Percentiles rank a stretch among this genome's conserved stretches.
phyloP scores from a whole-genome alignment of 75 land plant species.

The Cupressus sempervirens region DNA sequence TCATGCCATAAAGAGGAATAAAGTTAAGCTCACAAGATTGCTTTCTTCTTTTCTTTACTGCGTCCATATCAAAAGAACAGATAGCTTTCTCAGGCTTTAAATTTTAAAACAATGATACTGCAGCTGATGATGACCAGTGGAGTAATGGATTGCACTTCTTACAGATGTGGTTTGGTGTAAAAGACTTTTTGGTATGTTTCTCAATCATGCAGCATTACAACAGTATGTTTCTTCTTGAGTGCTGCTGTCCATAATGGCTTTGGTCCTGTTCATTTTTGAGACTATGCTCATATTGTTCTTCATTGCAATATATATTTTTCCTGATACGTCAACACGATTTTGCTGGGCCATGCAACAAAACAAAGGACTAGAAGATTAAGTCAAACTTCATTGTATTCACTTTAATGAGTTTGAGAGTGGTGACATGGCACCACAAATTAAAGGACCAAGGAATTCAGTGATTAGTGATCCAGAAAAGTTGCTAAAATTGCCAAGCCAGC shows the following conservation, averaged over 20 bases:
- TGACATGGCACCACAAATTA: background rate
- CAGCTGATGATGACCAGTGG: constrained; percentile 58
- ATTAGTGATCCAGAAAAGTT: background rate
- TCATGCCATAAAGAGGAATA: constrained; percentile 12
- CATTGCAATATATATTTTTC: background rate
- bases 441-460: background rate
- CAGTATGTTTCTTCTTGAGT: background rate
- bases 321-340: background rate
- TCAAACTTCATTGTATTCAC: background rate
- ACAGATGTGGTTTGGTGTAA: constrained; percentile 81
- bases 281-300: background rate
- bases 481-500: background rate
- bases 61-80: background rate
- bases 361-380: background rate
- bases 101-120: background rate
- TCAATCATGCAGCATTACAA: background rate
- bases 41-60: background rate
- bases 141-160: constrained; percentile 54
- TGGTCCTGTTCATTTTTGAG: background rate
- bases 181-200: constrained; percentile 72
- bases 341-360: background rate
- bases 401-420: background rate
- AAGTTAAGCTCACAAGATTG: background rate
- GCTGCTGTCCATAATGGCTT: background rate
- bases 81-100: background rate